phyloP scores from a whole-genome alignment of 306 rosid species.

The Alnus rubra region DNA sequence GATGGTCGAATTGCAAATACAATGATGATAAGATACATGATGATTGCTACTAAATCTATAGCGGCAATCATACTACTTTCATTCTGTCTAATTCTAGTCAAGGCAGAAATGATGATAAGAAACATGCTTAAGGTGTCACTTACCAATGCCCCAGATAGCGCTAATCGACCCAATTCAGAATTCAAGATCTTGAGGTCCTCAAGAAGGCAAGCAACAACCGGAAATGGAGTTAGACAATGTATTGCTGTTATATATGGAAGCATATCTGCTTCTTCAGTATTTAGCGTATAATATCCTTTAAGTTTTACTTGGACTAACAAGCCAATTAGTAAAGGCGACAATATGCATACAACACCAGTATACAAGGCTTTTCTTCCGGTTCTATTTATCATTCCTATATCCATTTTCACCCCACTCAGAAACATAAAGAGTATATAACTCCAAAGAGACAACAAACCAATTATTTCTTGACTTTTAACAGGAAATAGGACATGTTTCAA shows the following conservation, averaged over 20 bases:
- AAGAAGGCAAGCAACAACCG: constrained; percentile 34
- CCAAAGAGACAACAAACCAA: constrained; percentile 34
- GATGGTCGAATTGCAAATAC: constrained; percentile 37
- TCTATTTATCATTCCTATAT: constrained; percentile 40
- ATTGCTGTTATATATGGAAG: constrained; percentile 10
- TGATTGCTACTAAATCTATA: neutral
- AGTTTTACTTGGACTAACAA: neutral
- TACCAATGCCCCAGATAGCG: constrained; percentile 51
- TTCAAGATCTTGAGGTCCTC: constrained; percentile 44
- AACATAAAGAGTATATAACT: constrained; percentile 49
- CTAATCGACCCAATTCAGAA: constrained; percentile 51
- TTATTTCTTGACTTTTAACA: constrained; percentile 36
- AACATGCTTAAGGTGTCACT: constrained; percentile 24
- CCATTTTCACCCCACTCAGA: constrained; percentile 58
- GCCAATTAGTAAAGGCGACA: neutral
- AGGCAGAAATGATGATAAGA: neutral
- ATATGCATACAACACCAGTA: constrained; percentile 29
- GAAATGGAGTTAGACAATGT: constrained; percentile 30
- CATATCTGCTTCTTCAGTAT: constrained; percentile 2
- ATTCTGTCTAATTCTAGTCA: rapidly evolving
- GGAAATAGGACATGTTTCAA: constrained; percentile 27
- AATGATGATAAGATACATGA: neutral
- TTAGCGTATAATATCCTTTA: neutral
- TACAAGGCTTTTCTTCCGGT: constrained; percentile 47
- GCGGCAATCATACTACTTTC: neutral